Base-by-base conservation (phyloP, 1,139 yeast species). In the Kodamaea sp. region DNA sequence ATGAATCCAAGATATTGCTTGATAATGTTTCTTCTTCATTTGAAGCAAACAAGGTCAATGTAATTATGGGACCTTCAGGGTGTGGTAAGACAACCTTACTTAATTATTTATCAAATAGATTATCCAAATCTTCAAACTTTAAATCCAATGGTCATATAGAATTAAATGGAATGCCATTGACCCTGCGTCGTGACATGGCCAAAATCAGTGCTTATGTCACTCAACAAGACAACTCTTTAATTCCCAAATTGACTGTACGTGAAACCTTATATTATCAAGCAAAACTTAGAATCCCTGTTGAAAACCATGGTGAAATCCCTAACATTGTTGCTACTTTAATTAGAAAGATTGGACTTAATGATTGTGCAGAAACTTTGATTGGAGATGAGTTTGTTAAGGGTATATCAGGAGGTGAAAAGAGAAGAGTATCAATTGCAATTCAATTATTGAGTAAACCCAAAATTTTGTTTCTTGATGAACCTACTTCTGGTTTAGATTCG, bases 61-160 rank as follows among this genome's bases (percentile, higher is more conserved):
- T 48, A 8, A 57, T 57, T 24, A 57, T 57, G 62, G 62, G 62
- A 1, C 62, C 62, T 5, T 54, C 59, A 2, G 62, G 62, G 8
- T 52, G 58, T 35, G 62, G 62, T 1, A 57, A 57, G 31, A 55
- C 62, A 1, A 56, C 62, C 0, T 43, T 57, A 27, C 46, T 57
- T 31, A 57, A 56, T 32, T 48, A 44, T 31, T 38, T 57, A 30
- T 53, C 61, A 2, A 32, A 45, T 15, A 38, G 61, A 9, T 45
- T 55, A 9, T 34, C 50, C 9, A 24, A 27, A 27, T 15, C 27
- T 33, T 40, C 50, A 1, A 37, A 48, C 7, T 48, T 40, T 29
- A 38, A 36, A 8, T 36, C 49, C 8, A 45, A 35, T 4, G 62
- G 62, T 3, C 25, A 34, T 3, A 44, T 55, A 5, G 34, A 38